Conservation (phyloP, 1,284 basidiomycete genomes). For the Trichosporon inkin region DNA sequence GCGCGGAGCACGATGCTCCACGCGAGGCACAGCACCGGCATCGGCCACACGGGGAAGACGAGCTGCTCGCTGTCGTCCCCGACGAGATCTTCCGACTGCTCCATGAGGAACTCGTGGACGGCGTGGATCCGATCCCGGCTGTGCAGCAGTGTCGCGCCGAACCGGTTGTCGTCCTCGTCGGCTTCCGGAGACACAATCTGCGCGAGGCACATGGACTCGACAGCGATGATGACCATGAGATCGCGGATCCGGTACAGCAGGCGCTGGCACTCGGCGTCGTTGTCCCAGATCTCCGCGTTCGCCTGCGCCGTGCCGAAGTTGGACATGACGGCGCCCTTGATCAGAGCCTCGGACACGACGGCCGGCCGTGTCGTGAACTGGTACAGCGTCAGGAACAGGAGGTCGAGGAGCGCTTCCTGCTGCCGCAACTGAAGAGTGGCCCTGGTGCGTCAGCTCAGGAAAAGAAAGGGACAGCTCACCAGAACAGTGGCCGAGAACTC, state of each 20-base stretch:
- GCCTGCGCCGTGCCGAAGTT: constrained; percentile 41
- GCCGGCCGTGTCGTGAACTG: constrained; percentile 34
- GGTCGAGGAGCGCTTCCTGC: constrained; percentile 38
- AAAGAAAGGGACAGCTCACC: constrained; percentile 24
- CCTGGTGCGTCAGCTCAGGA: constrained; percentile 22
- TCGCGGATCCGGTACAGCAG: constrained; percentile 37
- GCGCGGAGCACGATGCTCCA: constrained; percentile 42
- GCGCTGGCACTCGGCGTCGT: constrained; percentile 29
- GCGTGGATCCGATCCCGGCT: constrained; percentile 31
- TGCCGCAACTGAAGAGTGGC: constrained; percentile 38
- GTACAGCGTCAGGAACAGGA: constrained; percentile 41
- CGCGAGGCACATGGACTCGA: constrained; percentile 38
- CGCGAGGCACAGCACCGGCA: constrained; percentile 42
- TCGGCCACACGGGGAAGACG: constrained; percentile 31
- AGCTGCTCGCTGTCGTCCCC: constrained; percentile 15
- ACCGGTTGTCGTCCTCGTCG: constrained; percentile 17
- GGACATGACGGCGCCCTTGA: constrained; percentile 37
- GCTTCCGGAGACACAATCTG: constrained; percentile 31
- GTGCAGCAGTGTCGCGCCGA: constrained; percentile 30
- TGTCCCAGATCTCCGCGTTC: constrained; percentile 40
- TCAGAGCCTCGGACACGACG: constrained; percentile 36
- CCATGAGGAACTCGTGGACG: constrained; percentile 36
- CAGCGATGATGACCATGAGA: constrained; percentile 34
- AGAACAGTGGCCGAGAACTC: constrained; percentile 28
- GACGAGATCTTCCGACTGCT: constrained; percentile 31